Percentiles rank a stretch among this genome's conserved stretches.
Conservation (phyloP, 345 rosid species). For the Citrus sinensis region DVS_A1.0 CM039168.1:29418501-29419000, state of each 20-base stretch:
- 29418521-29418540: constrained; percentile 44
- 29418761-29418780: constrained; percentile 62
- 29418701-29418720: constrained; percentile 83
- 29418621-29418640: constrained; percentile 66
- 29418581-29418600: constrained; percentile 86
- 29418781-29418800: constrained; percentile 40
- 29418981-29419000: constrained; percentile 32
- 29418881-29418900: constrained; percentile 42
- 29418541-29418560: constrained; percentile 70
- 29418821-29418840: constrained; percentile 74
- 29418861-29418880: constrained; percentile 78
- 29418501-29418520: constrained; percentile 50
- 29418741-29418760: constrained; percentile 69
- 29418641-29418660: constrained; percentile 75
- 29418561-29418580: constrained; percentile 73
- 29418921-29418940: constrained; percentile 19
- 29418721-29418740: constrained; percentile 72
- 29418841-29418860: constrained; percentile 57
- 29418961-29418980: constrained; percentile 14
- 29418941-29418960: constrained; percentile 19
- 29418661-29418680: constrained; percentile 64
- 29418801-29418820: constrained; percentile 67
- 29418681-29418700: constrained; percentile 68
- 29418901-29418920: constrained; percentile 22
- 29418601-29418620: constrained; percentile 70